Base-by-base conservation (phyloP, 768 basidiomycete genomes). In the Suillus occidentalis region DNA sequence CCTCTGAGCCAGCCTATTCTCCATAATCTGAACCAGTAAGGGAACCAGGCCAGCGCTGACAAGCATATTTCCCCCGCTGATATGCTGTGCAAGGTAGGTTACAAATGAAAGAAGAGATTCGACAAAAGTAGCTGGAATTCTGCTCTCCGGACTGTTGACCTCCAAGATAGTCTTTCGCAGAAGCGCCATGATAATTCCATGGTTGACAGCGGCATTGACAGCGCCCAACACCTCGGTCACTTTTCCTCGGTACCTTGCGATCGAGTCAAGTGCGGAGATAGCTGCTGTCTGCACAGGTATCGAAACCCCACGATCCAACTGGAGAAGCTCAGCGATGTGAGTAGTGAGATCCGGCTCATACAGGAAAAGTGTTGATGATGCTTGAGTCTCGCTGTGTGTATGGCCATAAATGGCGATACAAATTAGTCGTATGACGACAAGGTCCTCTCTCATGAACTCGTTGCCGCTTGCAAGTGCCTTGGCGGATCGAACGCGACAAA, bases 141-240 rank as follows among this genome's bases (percentile, higher is more conserved):
- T 86, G 39, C 87, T 91, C 28, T 88, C 84, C 1, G 88, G 81
- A 63, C 85, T 84, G 62, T 85, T 82, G 25, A 95, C 86, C 65
- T 94, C 90, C 20, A 82, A 75, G 20, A 94, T 89, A 28, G 92
- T 91, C 77, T 88, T 90, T 66, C 95, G 87, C 62, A 98, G 83
- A 42, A 95, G 81, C 36, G 91, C 89, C 89, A 99, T 94, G 31
- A 99, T 76, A 47, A 95, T 90, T 14, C 97, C 97, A 72, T 99
- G 97, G 71, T 95, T 97, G 62, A 98, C 94, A 52, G 94, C 94
- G 31, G 94, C 96, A 73, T 97, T 97, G 43, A 99, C 86, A 1
- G 95, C 90, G 6, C 90, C 89, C 55, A 97, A 77, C 45, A 97
- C 94, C 72, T 99, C 97, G 70, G 89, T 87, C 42, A 92, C 84